Base-by-base conservation (phyloP, 129 eudicot genomes). In the Mikania micrantha region DNA sequence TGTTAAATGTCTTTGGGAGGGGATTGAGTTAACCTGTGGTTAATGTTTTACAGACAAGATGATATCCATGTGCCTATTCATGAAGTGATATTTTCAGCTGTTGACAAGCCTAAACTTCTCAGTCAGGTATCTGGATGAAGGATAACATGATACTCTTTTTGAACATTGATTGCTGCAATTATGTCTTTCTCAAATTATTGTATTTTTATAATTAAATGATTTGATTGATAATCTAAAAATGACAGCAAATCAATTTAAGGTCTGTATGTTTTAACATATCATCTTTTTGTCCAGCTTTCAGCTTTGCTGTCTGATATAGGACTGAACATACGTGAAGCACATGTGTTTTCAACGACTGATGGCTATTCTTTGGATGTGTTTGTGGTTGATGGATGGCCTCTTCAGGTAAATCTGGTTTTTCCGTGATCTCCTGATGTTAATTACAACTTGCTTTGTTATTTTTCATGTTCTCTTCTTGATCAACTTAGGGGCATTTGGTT, bases 301-400 rank as follows among this genome's bases (percentile, higher is more conserved):
- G 90, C 94, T 60, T 79, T 91, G 88, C 96, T 91, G 49, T 91
- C 97, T 60, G 97, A 91, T 74, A 71, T 87, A 53, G 97, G 90
- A 64, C 96, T 91, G 47, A 91, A 91, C 74, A 91, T 91, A 64
- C 97, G 97, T 69, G 97, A 91, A 83, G 97, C 97, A 48, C 97
- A 91, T 75, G 97, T 91, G 50, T 91, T 91, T 74, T 91, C 95
- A 69, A 91, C 97, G 20, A 85, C 83, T n/a, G 97, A 91, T 79
- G 95, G 97, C 59, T 91, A 85, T 77, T 91, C 97, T n/a, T 74
- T 91, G 73, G 97, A 91, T 71, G 95, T 91, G 27, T 91, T 91
- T 76, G 97, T 91, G 78, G 95, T 91, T 64, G 97, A 91, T 85
- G 97, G 97, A 69, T 87, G 96, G 97, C 83, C 83, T 73, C 66